These are phyloP conservation scores for Aaosphaeria arxii DNA, from an alignment of 2,329 filamentous ascomycete species.

Conservation along the genomic window DNA sequence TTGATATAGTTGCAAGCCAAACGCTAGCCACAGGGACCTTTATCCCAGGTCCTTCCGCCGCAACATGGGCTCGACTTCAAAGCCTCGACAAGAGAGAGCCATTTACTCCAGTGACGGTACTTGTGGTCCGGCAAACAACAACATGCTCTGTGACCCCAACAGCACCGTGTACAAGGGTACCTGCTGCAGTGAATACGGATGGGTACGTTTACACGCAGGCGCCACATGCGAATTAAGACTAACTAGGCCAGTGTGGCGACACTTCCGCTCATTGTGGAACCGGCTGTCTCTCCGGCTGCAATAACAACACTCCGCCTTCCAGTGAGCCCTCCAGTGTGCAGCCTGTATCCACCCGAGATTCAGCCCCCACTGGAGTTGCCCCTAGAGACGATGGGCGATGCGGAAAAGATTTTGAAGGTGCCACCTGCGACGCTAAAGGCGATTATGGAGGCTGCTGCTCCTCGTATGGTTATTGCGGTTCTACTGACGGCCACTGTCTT, in stretches of 20 bases:
- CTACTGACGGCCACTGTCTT: conserved; percentile 36
- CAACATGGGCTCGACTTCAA: conserved; percentile 6
- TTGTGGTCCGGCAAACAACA: conserved; percentile 39
- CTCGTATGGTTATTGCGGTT: conserved; percentile 32
- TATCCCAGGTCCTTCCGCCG: conserved; percentile 26
- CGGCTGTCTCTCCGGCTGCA: conserved; percentile 36
- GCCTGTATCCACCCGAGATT: conserved; percentile 5
- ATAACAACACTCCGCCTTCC: conserved; percentile 7
- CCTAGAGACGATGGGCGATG: conserved; percentile 38
- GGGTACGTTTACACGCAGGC: conserved; percentile 14
- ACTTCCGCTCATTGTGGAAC: conserved; percentile 38
- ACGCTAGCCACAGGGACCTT: conserved; percentile 15
- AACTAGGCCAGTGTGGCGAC: conserved; percentile 39
- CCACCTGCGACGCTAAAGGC: conserved; percentile 40
- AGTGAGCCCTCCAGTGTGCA: conserved; percentile 3
- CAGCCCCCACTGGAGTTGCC: conserved; percentile 6
- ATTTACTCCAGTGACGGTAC: conserved; percentile 38
- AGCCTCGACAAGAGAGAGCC: conserved; percentile 17
- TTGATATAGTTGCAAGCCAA: not conserved
- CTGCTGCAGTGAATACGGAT: conserved; percentile 45
- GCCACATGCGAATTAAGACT: conserved; percentile 1
- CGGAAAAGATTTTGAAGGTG: conserved; percentile 38
- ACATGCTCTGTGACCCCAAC: conserved; percentile 42
- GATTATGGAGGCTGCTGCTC: conserved; percentile 24
- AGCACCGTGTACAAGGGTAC: conserved; percentile 44